A percentile compares a stretch with the other conserved stretches of the same genome.
Evolutionary conservation across 1,139 yeast genomes (phyloP).

Genomic region (Cylindricascospora bacillispora): DNA sequence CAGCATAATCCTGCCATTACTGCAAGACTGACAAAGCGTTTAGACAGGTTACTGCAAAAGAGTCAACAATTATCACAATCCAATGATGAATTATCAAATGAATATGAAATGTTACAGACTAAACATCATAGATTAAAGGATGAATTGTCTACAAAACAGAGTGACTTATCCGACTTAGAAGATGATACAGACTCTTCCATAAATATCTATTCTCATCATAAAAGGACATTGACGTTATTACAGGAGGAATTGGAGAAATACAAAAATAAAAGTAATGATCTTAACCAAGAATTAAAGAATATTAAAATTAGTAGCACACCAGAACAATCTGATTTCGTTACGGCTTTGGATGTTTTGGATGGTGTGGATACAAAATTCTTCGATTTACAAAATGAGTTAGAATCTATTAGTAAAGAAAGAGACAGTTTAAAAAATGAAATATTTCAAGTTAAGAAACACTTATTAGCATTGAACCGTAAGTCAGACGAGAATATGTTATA

Average conservation of each 20-base stretch:
- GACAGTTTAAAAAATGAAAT: conserved; percentile 63
- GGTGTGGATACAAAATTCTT: conserved; percentile 68
- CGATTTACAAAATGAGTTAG: conserved; percentile 76
- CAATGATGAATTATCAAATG: conserved; percentile 10
- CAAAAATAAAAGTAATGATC: conserved; percentile 41
- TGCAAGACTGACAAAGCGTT: conserved; percentile 11
- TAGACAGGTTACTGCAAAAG: conserved; percentile 14
- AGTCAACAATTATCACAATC: conserved; percentile 15
- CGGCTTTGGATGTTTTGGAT: too few species aligned
- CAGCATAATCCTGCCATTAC: conserved; percentile 14
- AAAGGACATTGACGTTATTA: conserved; percentile 62
- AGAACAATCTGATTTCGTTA: conserved; percentile 25
- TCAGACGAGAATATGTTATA: too few species aligned
- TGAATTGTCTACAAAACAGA: conserved; percentile 9
- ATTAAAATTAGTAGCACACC: conserved; percentile 30
- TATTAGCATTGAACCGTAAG: conserved; percentile 26
- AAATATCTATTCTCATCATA: too few species aligned
- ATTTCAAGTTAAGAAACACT: conserved; percentile 45
- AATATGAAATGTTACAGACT: conserved; percentile 13
- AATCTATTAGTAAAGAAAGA: conserved; percentile 69
- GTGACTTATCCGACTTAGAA: conserved; percentile 32
- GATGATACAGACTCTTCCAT: too few species aligned
- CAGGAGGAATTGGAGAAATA: conserved; percentile 57
- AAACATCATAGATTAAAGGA: conserved; percentile 13
- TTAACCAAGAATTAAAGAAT: conserved; percentile 59